Percentiles rank a stretch among this genome's conserved stretches.
phyloP scores from a whole-genome alignment of 768 basidiomycete genomes.

The Cubamyces lactineus region DNA sequence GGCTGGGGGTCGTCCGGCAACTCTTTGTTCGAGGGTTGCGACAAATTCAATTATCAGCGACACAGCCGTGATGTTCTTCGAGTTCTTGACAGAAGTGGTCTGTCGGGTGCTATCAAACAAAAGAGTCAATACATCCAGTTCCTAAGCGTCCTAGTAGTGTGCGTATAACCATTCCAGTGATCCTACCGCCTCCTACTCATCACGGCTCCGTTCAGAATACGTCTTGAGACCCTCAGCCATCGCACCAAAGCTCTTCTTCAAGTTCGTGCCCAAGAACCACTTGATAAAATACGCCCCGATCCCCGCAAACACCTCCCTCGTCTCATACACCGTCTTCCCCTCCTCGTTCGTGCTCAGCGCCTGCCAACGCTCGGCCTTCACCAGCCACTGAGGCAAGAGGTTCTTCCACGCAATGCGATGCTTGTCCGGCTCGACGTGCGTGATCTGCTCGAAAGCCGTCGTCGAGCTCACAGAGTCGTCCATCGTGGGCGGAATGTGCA shows the following conservation, averaged over 20 bases:
- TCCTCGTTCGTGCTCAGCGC: constrained; percentile 49
- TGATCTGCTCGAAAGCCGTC: constrained; percentile 50
- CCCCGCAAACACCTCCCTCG: constrained; percentile 62
- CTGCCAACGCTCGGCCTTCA: constrained; percentile 67
- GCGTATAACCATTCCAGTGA: no score
- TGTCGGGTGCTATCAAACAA: no score
- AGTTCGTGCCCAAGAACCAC: constrained; percentile 45
- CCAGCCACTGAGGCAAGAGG: constrained; percentile 48
- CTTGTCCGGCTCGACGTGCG: constrained; percentile 53
- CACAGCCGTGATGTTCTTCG: no score
- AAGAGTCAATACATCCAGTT: no score
- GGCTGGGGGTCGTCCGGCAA: no score
- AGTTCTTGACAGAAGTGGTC: no score
- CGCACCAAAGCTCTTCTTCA: constrained; percentile 51
- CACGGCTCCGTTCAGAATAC: constrained; percentile 43
- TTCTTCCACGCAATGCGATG: constrained; percentile 62
- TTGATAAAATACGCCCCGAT: constrained; percentile 56
- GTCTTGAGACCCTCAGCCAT: constrained; percentile 62
- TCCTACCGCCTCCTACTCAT: no score
- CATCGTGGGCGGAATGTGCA: constrained; percentile 57
- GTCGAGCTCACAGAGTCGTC: constrained; percentile 31
- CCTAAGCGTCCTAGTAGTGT: no score
- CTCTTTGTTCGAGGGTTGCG: no score
- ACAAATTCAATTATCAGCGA: no score
- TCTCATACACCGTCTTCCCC: constrained; percentile 67